These are phyloP conservation scores for Wallacemonas rigidus DNA, from an alignment of 208 protist genomes.

Conservation along the genomic window DNA sequence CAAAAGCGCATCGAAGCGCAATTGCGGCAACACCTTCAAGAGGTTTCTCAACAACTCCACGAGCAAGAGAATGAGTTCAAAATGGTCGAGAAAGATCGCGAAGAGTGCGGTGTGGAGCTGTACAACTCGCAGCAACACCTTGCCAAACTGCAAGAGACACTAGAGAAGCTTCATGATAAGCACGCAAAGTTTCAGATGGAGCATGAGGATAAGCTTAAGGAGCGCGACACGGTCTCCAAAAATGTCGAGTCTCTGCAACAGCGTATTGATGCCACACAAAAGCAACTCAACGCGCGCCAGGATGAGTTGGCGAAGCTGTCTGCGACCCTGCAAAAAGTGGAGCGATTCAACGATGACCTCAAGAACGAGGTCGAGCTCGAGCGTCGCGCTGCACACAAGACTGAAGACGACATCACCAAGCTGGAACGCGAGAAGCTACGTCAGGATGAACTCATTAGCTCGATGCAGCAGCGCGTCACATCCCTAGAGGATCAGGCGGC, in stretches of 20 bases:
- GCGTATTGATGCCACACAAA: constrained; percentile 87
- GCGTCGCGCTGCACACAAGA: constrained; percentile 94
- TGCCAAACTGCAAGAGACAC: constrained; percentile 90
- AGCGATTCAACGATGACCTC: constrained; percentile 95
- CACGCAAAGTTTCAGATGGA: constrained; percentile 66
- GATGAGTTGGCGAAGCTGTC: constrained; percentile 91
- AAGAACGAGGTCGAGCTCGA: constrained; percentile 94
- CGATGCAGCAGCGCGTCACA: constrained; percentile 86
- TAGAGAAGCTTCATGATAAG: constrained; percentile 92
- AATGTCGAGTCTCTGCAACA: constrained; percentile 60
- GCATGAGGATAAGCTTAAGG: constrained; percentile 80
- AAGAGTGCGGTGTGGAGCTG: constrained; percentile 93
- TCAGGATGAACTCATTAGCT: constrained; percentile 92
- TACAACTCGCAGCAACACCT: constrained; percentile 96
- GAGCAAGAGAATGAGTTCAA: constrained; percentile 84
- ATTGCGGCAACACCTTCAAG: constrained; percentile 83
- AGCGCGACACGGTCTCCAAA: constrained; percentile 66
- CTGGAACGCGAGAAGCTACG: constrained; percentile 91
- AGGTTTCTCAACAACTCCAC: constrained; percentile 83
- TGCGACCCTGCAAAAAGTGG: constrained; percentile 89
- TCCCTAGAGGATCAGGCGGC: constrained; percentile 83
- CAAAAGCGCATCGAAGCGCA: constrained; percentile 91
- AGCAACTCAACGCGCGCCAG: constrained; percentile 88
- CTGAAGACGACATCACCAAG: constrained; percentile 94
- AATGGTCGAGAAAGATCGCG: constrained; percentile 77